phyloP scores from a whole-genome alignment of 1,139 yeast species.

The Suhomyces wounanorum region DNA sequence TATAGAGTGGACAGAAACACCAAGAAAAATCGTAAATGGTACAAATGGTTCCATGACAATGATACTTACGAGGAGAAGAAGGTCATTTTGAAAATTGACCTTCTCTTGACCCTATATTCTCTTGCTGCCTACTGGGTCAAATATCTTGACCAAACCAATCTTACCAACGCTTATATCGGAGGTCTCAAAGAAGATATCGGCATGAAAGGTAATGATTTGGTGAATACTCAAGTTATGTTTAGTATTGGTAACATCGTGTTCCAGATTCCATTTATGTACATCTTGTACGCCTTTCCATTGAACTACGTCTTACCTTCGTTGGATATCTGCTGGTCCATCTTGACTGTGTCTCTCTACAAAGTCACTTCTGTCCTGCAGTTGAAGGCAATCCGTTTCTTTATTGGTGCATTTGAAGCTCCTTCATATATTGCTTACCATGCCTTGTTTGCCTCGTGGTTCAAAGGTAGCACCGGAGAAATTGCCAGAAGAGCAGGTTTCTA shows the following conservation, averaged over 20 bases:
- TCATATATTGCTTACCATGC: slow-evolving; percentile 62
- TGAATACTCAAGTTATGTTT: slow-evolving; percentile 59
- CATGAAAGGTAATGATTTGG: slow-evolving; percentile 68
- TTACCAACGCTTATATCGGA: slow-evolving; percentile 70
- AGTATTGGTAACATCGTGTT: slow-evolving; percentile 59
- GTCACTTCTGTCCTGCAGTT: slow-evolving; percentile 50
- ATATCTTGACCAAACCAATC: slow-evolving; percentile 61
- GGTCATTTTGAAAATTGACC: slow-evolving; percentile 61
- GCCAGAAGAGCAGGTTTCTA: slow-evolving; percentile 62
- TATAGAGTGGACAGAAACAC: slow-evolving; percentile 46
- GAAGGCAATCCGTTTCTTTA: slow-evolving; percentile 58
- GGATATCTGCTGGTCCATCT: slow-evolving; percentile 67
- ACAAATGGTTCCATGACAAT: slow-evolving; percentile 62
- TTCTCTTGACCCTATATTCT: slow-evolving; percentile 59
- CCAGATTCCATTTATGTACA: slow-evolving; percentile 52
- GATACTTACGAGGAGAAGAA: slow-evolving; percentile 57
- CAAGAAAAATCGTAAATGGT: slow-evolving; percentile 52
- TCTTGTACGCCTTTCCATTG: slow-evolving; percentile 51
- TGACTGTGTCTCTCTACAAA: slow-evolving; percentile 57
- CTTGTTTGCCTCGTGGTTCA: slow-evolving; percentile 64
- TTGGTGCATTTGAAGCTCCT: slow-evolving; percentile 66
- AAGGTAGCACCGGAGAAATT: slow-evolving; percentile 51
- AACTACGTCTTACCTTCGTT: slow-evolving; percentile 56
- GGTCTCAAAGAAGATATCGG: slow-evolving; percentile 60
- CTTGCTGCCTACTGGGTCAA: slow-evolving; percentile 72